These are phyloP conservation scores for Pezicula carpinea DNA, from an alignment of 2,329 filamentous ascomycete genomes.

Conservation along the genomic window DNA sequence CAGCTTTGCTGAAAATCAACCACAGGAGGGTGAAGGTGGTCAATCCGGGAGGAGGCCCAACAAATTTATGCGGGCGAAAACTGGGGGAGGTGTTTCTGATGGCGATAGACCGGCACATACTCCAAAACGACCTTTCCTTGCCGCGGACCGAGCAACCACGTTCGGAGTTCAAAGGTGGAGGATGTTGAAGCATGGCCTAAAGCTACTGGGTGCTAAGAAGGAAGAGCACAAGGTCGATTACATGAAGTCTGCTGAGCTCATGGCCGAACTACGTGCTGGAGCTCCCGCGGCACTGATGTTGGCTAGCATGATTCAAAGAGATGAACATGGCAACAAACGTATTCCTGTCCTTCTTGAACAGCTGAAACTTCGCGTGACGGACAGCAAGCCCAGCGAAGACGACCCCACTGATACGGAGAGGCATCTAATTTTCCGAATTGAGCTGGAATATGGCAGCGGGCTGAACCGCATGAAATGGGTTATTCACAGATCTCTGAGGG, in stretches of 20 bases:
- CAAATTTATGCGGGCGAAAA: conserved; percentile 58
- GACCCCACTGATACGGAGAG: conserved; percentile 46
- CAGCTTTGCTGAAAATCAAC: conserved; percentile 43
- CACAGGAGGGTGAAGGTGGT: conserved; percentile 47
- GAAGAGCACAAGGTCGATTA: conserved; percentile 84
- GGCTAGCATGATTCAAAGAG: conserved; percentile 95
- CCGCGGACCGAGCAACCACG: conserved; percentile 63
- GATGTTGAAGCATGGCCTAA: conserved; percentile 85
- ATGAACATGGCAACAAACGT: conserved; percentile 91
- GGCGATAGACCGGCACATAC: conserved; percentile 59
- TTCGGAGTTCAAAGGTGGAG: conserved; percentile 83
- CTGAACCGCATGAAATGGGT: conserved; percentile 96
- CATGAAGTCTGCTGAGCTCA: conserved; percentile 90
- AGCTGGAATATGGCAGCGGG: conserved; percentile 93
- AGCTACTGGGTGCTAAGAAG: conserved; percentile 73
- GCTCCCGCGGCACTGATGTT: conserved; percentile 91
- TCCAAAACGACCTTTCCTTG: conserved; percentile 53
- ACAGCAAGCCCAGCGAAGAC: conserved; percentile 66
- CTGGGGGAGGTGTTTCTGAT: conserved; percentile 59
- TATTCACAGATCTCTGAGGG: conserved; percentile 77
- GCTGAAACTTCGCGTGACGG: conserved; percentile 79
- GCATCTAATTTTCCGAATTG: conserved; percentile 85
- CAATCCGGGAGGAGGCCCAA: conserved; percentile 52
- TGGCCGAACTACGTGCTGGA: conserved; percentile 90
- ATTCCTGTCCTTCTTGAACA: conserved; percentile 95